Base-by-base conservation (phyloP, 1,139 yeast species). In the Scheffersomyces titani region DNA sequence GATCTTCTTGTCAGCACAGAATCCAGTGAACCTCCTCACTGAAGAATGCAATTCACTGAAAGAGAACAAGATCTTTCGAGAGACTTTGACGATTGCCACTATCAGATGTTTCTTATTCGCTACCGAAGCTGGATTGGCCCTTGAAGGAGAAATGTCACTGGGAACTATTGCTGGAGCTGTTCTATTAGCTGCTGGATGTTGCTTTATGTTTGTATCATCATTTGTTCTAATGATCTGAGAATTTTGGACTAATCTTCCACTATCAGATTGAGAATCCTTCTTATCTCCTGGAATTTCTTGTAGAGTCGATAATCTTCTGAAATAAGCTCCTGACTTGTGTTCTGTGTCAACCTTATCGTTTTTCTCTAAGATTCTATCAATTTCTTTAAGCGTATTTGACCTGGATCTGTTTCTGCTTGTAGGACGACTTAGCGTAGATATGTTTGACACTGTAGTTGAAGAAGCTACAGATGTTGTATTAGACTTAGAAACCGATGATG, bases 1-100 rank as follows among this genome's bases (percentile, higher is more conserved):
- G 3, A 88, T 76, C 48, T 83, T 80, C 60, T 87, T 86, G 62
- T 88, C 93, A 19, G 81, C 74, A 65, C 92, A 88, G 61, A 89
- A 86, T 0, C 88, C 84, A 16, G 89, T 81, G 60, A 89, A 84
- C 57, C 90, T 80, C 59, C 90, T 76, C 7, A 90, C 79, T 2
- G 89, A 86, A 45, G 88, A 84, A 62, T 88, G 92, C 53, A 90
- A 78, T 65, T 90, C 96, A 52, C 90, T 86, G 55, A 89, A 82
- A 16, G 88, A 76, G 66, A 83, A 86, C 6, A 86, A 67, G 5
- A 87, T 69, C 63, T 86, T 87, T 58, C 89, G 70, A 9, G 89
- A 81, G 0, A 84, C 83, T 49, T 79, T 78, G 3, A 86, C 74
- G 1, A 85, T 69, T 9, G 77, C 61, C 9, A 69, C 58, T 4